These are phyloP conservation scores for Fallopia convolvulus DNA, from an alignment of 148 eudicot genomes.

Conservation along the genomic window DNA sequence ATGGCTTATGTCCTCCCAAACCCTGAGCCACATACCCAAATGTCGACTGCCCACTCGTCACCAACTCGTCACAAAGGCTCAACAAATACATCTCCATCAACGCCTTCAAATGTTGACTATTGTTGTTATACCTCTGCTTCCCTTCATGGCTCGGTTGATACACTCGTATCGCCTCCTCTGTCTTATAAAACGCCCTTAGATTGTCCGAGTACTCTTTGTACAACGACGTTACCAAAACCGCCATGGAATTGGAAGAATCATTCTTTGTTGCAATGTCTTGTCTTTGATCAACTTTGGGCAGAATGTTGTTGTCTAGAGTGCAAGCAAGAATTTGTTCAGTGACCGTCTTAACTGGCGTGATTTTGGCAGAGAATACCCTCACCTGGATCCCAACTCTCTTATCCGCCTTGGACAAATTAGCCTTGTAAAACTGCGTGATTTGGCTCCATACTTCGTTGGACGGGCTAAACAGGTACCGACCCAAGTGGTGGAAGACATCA, in stretches of 20 bases:
- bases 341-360: slow-evolving; percentile 42
- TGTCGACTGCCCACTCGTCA: slow-evolving; percentile 70
- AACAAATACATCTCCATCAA: slow-evolving; percentile 83
- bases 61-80: slow-evolving; percentile 65
- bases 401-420: slow-evolving; percentile 54
- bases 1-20: slow-evolving; percentile 66
- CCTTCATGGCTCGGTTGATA: slow-evolving; percentile 73
- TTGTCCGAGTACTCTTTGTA: slow-evolving; percentile 44
- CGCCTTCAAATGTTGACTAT: slow-evolving; percentile 53
- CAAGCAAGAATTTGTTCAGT: slow-evolving; percentile 57
- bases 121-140: slow-evolving; percentile 45
- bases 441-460: slow-evolving; percentile 66
- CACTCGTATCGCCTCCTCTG: slow-evolving; percentile 49
- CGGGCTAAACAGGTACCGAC: slow-evolving; percentile 65
- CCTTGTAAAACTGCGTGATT: slow-evolving; percentile 44
- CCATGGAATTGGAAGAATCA: slow-evolving; percentile 19
- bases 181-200: slow-evolving; percentile 44
- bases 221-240: slow-evolving; percentile 52
- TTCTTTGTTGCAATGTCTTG: slow-evolving; percentile 5
- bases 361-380: slow-evolving; percentile 32
- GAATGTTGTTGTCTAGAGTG: slow-evolving; percentile 30
- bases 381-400: slow-evolving; percentile 58
- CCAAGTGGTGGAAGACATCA: slow-evolving; percentile 54
- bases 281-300: slow-evolving; percentile 30
- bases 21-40: slow-evolving; percentile 91